A percentile compares a stretch with the other conserved stretches of the same genome.
Conservation (phyloP, 768 basidiomycete genomes). For the Gautieria morchelliformis region DNA sequence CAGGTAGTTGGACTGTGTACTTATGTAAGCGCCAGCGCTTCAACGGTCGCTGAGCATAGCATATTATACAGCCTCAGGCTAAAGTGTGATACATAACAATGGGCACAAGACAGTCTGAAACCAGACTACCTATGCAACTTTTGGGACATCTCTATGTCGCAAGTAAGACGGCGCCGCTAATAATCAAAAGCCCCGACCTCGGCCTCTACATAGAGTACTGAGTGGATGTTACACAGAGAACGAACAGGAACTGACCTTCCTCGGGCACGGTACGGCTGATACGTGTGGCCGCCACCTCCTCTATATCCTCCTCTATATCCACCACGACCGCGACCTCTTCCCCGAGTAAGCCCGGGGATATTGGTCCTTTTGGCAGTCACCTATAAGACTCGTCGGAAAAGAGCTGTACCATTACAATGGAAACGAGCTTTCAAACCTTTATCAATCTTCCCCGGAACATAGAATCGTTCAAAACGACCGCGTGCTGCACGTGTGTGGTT, state of each 20-base stretch:
- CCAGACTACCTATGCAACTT: background rate
- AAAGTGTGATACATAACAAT: background rate
- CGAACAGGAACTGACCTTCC: slow-evolving; percentile 49
- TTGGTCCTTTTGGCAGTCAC: slow-evolving; percentile 96
- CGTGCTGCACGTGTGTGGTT: slow-evolving; percentile 81
- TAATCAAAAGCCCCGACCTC: slow-evolving; percentile 63
- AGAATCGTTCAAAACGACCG: slow-evolving; percentile 91
- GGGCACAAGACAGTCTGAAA: background rate
- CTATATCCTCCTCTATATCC: slow-evolving; percentile 48
- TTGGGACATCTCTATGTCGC: background rate
- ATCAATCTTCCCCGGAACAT: slow-evolving; percentile 88
- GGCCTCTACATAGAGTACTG: slow-evolving; percentile 32
- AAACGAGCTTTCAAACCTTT: slow-evolving; percentile 49
- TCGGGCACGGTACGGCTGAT: slow-evolving; percentile 56
- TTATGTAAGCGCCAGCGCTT: background rate
- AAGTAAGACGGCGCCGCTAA: background rate
- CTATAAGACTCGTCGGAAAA: slow-evolving; percentile 29
- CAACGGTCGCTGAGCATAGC: background rate
- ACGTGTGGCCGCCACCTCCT: slow-evolving; percentile 43
- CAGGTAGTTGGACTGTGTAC: background rate
- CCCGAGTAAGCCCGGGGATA: slow-evolving; percentile 82
- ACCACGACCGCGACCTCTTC: slow-evolving; percentile 62
- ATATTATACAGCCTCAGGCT: background rate
- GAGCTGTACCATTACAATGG: background rate
- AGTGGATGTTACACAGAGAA: background rate